Evolutionary conservation across 2,329 filamentous ascomycete species (phyloP), one percentile per base, ranked within the genome.

Genomic region (Dactylellina haptotyla): DNA sequence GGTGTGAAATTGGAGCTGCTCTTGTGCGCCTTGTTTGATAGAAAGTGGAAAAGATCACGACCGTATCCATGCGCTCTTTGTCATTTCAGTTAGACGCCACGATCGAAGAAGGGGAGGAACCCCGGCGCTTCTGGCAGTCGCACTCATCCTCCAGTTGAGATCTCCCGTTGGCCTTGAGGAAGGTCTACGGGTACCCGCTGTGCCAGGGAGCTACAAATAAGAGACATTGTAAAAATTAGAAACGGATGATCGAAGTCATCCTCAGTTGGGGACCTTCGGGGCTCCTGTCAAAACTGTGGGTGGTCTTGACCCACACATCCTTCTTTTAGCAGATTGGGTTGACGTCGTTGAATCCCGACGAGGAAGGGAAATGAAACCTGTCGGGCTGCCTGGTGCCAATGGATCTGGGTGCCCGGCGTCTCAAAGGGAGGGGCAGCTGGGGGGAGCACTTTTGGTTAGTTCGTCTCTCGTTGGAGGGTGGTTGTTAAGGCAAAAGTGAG

Each of bases 271-370:
- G 34, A 46, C 43, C 37, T 30, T 37, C 53, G 59, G 58, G 67
- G 58, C 53, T 72, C 67, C 67, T 72, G 59, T 64, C 67, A 72
- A 59, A 53, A 28, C 2, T 46, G 32, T 43, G 34, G 58, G 67
- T 72, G 58, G 51, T 34, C 39, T 48, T 51, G 67, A 72, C 67
- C 67, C 66, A 71, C 66, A 18, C 66, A 58, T 71, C 65, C 56
- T 43, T 46, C 64, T 54, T 45, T 63, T 58, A 45, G 20, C 30
- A 28, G 37, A 41, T 34, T 46, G 53, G 43, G 51, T 72, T 72
- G 67, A 72, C 67, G 67, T 72, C 67, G 67, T 72, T 72, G 67
- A 39, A 61, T 59, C 58, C 66, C 66, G 66, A 70, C 57, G 50
- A 59, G 51, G 59, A 70, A 70, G 65, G 66, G 66, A 71, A 64